Evolutionary conservation across 257 asterid genomes (phyloP).

Genomic region (Primulina tabacum): DNA sequence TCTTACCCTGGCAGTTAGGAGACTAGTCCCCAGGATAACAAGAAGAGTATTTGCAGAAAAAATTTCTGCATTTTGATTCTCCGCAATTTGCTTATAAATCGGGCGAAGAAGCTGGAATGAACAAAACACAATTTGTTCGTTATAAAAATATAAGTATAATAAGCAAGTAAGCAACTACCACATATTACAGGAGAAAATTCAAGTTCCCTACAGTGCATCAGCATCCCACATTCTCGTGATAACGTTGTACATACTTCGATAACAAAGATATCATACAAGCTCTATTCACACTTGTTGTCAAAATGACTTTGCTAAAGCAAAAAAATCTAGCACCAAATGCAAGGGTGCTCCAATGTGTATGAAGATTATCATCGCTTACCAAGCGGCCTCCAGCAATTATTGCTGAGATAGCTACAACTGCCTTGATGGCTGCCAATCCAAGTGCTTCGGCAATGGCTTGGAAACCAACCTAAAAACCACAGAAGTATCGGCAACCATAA

Average conservation of each 20-base stretch:
- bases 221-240: neutral
- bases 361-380: slow-evolving; percentile 24
- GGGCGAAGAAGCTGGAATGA: slow-evolving; percentile 73
- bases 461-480: slow-evolving; percentile 41
- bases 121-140: slow-evolving; percentile 16
- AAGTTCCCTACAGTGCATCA: neutral
- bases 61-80: slow-evolving; percentile 97
- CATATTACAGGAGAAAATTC: neutral
- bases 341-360: neutral
- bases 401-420: slow-evolving; percentile 53
- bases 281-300: neutral
- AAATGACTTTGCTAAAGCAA: neutral
- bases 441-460: slow-evolving; percentile 62
- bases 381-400: slow-evolving; percentile 62
- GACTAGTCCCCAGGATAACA: slow-evolving; percentile 96
- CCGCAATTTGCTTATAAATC: slow-evolving; percentile 94
- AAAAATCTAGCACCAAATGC: neutral
- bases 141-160: neutral
- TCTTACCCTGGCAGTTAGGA: slow-evolving; percentile 95
- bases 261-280: neutral
- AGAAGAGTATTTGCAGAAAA: slow-evolving; percentile 96
- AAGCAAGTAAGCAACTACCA: neutral
- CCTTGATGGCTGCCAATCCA: slow-evolving; percentile 62
- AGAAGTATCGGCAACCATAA: neutral
- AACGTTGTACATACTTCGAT: neutral